phyloP scores from a whole-genome alignment of 2,329 filamentous ascomycete species.

The Plenodomus tracheiphilus region DNA sequence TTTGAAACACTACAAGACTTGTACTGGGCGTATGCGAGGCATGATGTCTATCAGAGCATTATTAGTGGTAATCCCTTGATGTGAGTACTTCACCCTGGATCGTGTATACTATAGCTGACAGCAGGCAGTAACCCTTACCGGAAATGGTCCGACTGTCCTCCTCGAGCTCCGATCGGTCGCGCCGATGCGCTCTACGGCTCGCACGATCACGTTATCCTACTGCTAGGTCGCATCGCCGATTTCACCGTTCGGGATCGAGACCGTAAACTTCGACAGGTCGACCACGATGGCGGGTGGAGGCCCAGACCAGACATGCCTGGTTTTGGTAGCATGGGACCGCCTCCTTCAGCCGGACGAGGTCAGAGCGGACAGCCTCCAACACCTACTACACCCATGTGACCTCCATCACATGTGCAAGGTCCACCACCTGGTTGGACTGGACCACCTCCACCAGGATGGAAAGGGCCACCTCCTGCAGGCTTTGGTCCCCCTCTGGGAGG shows the following conservation, averaged over 20 bases:
- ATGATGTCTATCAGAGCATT: slow-evolving; percentile 89
- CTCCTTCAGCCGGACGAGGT: slow-evolving; percentile 23
- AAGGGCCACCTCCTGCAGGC: slow-evolving; percentile 19
- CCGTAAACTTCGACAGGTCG: slow-evolving; percentile 73
- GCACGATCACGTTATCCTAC: slow-evolving; percentile 81
- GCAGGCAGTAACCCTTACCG: slow-evolving; percentile 71
- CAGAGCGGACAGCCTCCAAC: slow-evolving; percentile 19
- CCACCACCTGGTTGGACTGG: slow-evolving; percentile 28
- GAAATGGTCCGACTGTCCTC: slow-evolving; percentile 84
- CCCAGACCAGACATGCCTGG: slow-evolving; percentile 55
- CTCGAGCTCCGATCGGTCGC: slow-evolving; percentile 76
- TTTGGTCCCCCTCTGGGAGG: slow-evolving; percentile 13
- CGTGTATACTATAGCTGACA: slow-evolving; percentile 23
- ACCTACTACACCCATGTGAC: slow-evolving; percentile 24
- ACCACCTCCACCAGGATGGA: slow-evolving; percentile 19
- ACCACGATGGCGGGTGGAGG: slow-evolving; percentile 60
- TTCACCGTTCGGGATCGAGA: slow-evolving; percentile 77
- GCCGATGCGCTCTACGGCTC: slow-evolving; percentile 82
- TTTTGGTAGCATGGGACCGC: slow-evolving; percentile 42
- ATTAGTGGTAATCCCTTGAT: slow-evolving; percentile 83
- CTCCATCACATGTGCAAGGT: slow-evolving; percentile 31
- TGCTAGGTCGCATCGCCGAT: slow-evolving; percentile 77
- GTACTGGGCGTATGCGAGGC: slow-evolving; percentile 95
- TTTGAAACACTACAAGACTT: slow-evolving; percentile 84
- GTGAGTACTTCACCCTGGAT: slow-evolving; percentile 58